These are phyloP conservation scores for Tephrocybe sp. DNA, from an alignment of 768 basidiomycete genomes.

Conservation along the genomic window DNA sequence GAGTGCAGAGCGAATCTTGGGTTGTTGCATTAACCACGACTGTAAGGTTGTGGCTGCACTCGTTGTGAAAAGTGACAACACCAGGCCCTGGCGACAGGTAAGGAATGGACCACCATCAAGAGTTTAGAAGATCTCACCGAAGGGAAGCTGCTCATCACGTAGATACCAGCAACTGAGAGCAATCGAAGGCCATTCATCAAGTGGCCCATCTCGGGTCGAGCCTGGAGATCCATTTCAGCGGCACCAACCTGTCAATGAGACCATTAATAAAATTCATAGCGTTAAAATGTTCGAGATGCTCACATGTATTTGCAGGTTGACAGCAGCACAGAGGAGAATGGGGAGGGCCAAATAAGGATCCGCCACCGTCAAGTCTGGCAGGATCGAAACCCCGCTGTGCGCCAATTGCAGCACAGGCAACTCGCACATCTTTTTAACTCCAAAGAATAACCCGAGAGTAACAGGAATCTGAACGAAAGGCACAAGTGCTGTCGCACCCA, in stretches of 20 bases:
- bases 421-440: slow-evolving; percentile 65
- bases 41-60: slow-evolving; percentile 46
- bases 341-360: slow-evolving; percentile 81
- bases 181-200: slow-evolving; percentile 65
- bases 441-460: slow-evolving; percentile 82
- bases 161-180: slow-evolving; percentile 45
- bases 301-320: slow-evolving; percentile 72
- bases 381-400: slow-evolving; percentile 68
- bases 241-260: slow-evolving; percentile 35
- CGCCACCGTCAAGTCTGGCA: slow-evolving; percentile 75
- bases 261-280: slow-evolving; percentile 3
- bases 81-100: slow-evolving; percentile 31
- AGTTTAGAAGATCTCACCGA: slow-evolving; percentile 46
- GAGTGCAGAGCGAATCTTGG: slow-evolving; percentile 36
- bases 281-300: slow-evolving; percentile 18
- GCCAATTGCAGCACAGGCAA: slow-evolving; percentile 73
- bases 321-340: slow-evolving; percentile 45
- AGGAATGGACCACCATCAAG: not conserved
- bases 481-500: slow-evolving; percentile 47
- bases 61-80: slow-evolving; percentile 40
- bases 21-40: slow-evolving; percentile 41
- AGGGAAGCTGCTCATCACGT: slow-evolving; percentile 55
- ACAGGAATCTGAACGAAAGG: slow-evolving; percentile 69
- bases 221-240: slow-evolving; percentile 50
- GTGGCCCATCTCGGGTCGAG: slow-evolving; percentile 58